Evolutionary conservation across 257 asterid species (phyloP).

Genomic region (Henckelia pumila): DNA sequence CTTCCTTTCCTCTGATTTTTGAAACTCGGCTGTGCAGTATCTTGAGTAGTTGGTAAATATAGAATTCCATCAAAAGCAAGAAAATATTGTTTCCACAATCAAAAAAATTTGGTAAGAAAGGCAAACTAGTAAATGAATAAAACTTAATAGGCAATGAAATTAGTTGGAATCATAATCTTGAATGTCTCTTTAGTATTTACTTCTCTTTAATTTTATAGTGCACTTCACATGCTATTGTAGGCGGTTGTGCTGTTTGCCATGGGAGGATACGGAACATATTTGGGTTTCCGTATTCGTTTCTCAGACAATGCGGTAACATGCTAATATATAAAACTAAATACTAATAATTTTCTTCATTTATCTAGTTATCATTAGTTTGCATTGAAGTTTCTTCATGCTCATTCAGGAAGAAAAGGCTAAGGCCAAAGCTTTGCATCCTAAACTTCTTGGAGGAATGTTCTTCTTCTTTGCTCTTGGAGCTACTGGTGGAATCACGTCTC

Average conservation of each 20-base stretch:
- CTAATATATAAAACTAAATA: too few relatives aligned
- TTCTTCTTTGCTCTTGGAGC: conserved; percentile 98
- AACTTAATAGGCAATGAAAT: too few relatives aligned
- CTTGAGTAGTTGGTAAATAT: neutral
- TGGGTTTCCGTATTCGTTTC: conserved; percentile 83
- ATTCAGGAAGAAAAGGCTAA: conserved; percentile 87
- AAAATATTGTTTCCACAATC: too few relatives aligned
- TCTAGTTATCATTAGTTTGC: neutral
- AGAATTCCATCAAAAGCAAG: neutral
- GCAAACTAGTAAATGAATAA: too few relatives aligned
- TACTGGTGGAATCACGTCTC: conserved; percentile 79
- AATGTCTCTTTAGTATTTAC: neutral
- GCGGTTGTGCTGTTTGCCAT: conserved; percentile 92
- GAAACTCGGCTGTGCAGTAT: neutral
- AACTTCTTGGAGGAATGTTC: conserved; percentile 93
- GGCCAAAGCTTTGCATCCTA: conserved; percentile 95
- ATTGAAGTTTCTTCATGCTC: neutral
- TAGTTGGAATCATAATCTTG: neutral
- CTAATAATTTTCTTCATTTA: neutral
- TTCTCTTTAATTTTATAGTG: neutral
- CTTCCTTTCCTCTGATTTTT: neutral
- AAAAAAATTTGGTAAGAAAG: too few relatives aligned
- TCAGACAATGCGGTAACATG: conserved; percentile 62
- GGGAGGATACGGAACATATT: conserved; percentile 96
- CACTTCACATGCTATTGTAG: conserved; percentile 31